Evolutionary conservation across 1,284 basidiomycete species (phyloP).

Genomic region (Neotropicomus parvogracilis): DNA sequence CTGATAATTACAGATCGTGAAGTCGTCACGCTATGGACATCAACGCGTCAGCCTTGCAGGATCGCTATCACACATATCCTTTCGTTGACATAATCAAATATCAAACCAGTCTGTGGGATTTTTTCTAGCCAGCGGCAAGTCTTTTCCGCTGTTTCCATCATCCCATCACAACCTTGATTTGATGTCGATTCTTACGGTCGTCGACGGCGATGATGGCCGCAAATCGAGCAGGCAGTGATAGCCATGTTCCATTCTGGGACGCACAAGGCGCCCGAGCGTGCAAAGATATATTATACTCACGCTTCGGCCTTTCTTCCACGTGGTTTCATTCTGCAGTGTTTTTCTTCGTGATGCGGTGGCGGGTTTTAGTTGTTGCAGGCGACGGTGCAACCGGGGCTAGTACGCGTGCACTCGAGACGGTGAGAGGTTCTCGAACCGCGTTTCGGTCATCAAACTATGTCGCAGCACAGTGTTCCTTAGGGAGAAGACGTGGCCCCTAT

Average conservation of each 20-base stretch:
- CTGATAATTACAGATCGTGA: not conserved
- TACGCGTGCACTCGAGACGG: not conserved
- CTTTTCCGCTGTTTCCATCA: not conserved
- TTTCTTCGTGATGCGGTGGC: constrained; percentile 10
- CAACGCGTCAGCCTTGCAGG: too few relatives aligned
- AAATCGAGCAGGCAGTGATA: constrained; percentile 2
- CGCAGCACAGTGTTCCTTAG: not conserved
- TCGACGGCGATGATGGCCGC: constrained; percentile 13
- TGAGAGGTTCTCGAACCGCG: not conserved
- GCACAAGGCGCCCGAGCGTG: constrained; percentile 2
- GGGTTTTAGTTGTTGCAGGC: not conserved
- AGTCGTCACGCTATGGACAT: not conserved
- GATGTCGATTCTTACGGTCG: constrained; percentile 14
- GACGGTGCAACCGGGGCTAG: not conserved
- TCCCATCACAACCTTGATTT: constrained; percentile 8
- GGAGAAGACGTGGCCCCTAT: not conserved
- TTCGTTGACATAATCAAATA: constrained; percentile 11
- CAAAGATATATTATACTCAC: not conserved
- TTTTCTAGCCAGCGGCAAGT: not conserved
- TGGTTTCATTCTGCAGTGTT: constrained; percentile 21
- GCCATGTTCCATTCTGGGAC: constrained; percentile 1
- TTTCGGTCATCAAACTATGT: constrained; percentile 18
- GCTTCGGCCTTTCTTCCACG: constrained; percentile 4
- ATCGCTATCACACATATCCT: too few relatives aligned
- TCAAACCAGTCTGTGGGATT: not conserved